These are phyloP conservation scores for Talaromyces pinophilus DNA, from an alignment of 2,329 filamentous ascomycete genomes.

Conservation along the genomic window DNA sequence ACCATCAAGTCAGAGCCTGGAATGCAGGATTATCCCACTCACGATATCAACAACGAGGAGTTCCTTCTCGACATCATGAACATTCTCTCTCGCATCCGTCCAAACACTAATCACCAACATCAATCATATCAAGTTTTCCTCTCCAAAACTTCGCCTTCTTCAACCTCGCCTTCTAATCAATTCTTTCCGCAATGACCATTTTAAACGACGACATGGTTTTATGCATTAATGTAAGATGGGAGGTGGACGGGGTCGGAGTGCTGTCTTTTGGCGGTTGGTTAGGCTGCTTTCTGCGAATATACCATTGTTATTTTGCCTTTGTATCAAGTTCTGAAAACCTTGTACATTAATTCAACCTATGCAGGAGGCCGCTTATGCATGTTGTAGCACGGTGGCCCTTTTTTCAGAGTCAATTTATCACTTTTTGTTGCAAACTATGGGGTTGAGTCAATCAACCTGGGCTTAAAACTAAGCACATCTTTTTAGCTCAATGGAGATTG, in stretches of 20 bases:
- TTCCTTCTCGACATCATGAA: constrained; percentile 44
- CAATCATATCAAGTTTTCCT: background rate
- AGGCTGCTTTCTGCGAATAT: background rate
- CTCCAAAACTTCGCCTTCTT: background rate
- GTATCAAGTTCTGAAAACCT: background rate
- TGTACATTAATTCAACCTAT: constrained; percentile 1
- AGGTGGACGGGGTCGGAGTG: background rate
- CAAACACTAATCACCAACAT: background rate
- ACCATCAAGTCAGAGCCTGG: constrained; percentile 26
- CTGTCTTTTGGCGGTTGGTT: background rate
- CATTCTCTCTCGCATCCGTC: constrained; percentile 40
- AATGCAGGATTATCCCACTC: constrained; percentile 21
- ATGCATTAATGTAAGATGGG: background rate
- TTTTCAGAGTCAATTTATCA: too few relatives aligned
- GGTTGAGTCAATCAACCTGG: too few relatives aligned
- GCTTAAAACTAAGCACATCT: too few relatives aligned
- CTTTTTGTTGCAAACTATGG: too few relatives aligned
- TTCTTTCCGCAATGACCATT: background rate
- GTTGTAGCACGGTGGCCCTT: too few relatives aligned
- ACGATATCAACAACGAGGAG: constrained; percentile 35
- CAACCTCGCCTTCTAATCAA: constrained; percentile 9
- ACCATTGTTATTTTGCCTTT: background rate
- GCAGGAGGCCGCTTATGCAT: too few relatives aligned
- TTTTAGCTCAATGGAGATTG: too few relatives aligned
- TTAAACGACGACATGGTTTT: background rate